Conservation (phyloP, 1,284 basidiomycete genomes). For the Athelia sp. region DNA sequence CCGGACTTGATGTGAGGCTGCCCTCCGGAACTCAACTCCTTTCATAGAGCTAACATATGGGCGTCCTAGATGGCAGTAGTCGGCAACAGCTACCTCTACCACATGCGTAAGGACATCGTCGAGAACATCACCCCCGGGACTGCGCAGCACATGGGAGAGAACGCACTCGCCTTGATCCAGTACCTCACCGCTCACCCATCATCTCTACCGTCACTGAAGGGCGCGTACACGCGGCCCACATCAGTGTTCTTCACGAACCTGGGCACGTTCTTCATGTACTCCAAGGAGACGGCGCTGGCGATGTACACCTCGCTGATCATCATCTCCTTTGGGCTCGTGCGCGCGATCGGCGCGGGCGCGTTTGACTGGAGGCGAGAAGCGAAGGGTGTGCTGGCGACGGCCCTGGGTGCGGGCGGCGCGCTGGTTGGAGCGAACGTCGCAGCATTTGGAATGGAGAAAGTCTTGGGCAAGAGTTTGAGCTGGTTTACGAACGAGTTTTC, state of each 20-base stretch:
- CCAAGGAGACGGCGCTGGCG: conserved; percentile 66
- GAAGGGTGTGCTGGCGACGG: conserved; percentile 37
- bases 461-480: conserved; percentile 65
- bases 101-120: conserved; percentile 85
- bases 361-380: conserved; percentile 34
- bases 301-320: conserved; percentile 56
- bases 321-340: conserved; percentile 42
- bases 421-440: conserved; percentile 66
- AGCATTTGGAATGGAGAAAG: conserved; percentile 65
- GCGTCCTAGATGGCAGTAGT: conserved; percentile 86
- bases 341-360: conserved; percentile 24
- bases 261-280: conserved; percentile 70
- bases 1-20: conserved; percentile 74
- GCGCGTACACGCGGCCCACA: conserved; percentile 50
- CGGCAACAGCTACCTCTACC: conserved; percentile 91
- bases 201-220: conserved; percentile 55
- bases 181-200: conserved; percentile 73
- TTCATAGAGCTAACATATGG: conserved; percentile 1
- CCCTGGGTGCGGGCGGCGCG: conserved; percentile 49
- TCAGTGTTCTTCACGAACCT: conserved; percentile 79
- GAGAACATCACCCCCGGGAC: conserved; percentile 80
- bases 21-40: no score
- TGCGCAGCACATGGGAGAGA: conserved; percentile 90
- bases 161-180: conserved; percentile 78
- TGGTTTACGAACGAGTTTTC: conserved; percentile 81